phyloP scores from a whole-genome alignment of 208 protist genomes.

The Trypanosoma caninum region DNA sequence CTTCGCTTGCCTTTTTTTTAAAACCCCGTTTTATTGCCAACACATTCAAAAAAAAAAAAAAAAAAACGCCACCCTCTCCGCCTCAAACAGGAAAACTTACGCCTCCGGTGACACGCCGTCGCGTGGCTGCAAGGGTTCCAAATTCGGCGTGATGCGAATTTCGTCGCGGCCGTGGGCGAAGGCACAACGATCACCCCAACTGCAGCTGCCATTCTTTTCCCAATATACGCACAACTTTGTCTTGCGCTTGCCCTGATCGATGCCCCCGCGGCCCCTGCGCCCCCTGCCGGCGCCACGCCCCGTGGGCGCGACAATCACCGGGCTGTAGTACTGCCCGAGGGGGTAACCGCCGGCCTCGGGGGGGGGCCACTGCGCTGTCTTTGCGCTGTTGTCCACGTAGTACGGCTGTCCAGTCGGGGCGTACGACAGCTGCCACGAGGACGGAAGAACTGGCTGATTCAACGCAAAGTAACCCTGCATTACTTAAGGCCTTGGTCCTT shows the following conservation, averaged over 20 bases:
- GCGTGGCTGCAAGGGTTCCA: background rate
- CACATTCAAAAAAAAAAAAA: too few relatives aligned
- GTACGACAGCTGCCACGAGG: conserved; percentile 77
- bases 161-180: conserved; percentile 80
- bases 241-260: conserved; percentile 77
- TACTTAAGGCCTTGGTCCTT: conserved; percentile 14
- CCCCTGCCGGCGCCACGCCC: conserved; percentile 1
- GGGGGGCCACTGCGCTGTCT: conserved; percentile 79
- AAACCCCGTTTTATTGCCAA: too few relatives aligned
- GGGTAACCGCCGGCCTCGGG: conserved; percentile 38
- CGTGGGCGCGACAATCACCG: conserved; percentile 22
- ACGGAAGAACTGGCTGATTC: conserved; percentile 51
- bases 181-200: conserved; percentile 53
- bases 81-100: conserved; percentile 5
- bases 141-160: conserved; percentile 28
- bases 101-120: background rate
- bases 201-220: conserved; percentile 77
- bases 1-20: too few relatives aligned
- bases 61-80: background rate
- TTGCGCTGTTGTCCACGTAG: conserved; percentile 87
- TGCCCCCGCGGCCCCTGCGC: conserved; percentile 39
- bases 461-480: conserved; percentile 66
- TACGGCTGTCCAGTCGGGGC: conserved; percentile 66
- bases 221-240: conserved; percentile 87
- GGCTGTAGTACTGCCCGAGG: conserved; percentile 24